Evolutionary conservation across 257 asterid genomes (phyloP).

Genomic region (Lantana camara): DNA sequence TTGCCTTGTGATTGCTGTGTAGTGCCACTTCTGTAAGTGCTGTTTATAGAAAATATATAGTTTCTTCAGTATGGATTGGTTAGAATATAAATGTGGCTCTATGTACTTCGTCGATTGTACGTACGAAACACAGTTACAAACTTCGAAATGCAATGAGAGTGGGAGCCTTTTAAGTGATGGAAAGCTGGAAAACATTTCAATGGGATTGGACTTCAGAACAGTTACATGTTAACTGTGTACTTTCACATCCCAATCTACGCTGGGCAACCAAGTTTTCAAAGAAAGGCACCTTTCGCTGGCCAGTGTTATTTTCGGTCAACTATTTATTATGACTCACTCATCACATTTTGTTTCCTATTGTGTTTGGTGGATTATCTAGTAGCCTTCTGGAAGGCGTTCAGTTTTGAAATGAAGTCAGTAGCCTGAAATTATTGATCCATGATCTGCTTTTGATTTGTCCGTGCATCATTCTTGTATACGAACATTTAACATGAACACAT

Average conservation of each 20-base stretch:
- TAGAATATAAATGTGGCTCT: background rate
- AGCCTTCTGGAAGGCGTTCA: background rate
- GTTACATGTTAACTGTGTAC: background rate
- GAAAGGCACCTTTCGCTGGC: background rate
- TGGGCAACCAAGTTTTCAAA: background rate
- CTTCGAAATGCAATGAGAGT: background rate
- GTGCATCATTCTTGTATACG: too few relatives aligned
- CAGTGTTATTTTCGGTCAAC: background rate
- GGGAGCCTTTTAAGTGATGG: conserved; percentile 12
- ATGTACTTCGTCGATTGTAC: background rate
- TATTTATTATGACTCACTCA: background rate
- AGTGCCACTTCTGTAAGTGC: background rate
- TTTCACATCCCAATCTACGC: conserved; percentile 6
- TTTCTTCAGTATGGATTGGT: too few relatives aligned
- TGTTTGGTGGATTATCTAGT: background rate
- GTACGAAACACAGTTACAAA: background rate
- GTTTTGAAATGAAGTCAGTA: background rate
- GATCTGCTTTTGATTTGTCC: too few relatives aligned
- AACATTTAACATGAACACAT: too few relatives aligned
- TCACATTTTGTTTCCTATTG: background rate
- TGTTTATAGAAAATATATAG: too few relatives aligned
- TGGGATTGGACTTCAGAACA: background rate
- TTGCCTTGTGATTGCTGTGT: background rate
- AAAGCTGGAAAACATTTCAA: background rate
- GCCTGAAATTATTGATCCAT: background rate